Base-by-base conservation (phyloP, 2,329 filamentous ascomycete species). In the Orbilia ellipsospora region DNA sequence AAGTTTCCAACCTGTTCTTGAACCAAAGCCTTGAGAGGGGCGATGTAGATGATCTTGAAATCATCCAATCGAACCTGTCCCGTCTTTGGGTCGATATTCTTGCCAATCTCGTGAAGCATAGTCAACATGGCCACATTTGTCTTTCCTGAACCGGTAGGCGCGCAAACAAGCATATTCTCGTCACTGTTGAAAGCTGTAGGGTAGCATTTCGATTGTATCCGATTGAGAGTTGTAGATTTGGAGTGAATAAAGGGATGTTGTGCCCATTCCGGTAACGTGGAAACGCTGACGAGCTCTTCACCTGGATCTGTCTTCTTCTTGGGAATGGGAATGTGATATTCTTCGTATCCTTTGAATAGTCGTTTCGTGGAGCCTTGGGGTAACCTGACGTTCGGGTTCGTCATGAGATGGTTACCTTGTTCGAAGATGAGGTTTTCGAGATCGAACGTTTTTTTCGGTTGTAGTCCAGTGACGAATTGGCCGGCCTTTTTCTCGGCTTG, bases 1-100 rank as follows among this genome's bases (percentile, higher is more conserved):
- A 99, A 96, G 82, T 98, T 99, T 65, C 95, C 95, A 63, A 99
- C 95, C 83, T 99, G 95, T 82, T 99, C 95, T 82, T 97, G 94
- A 2, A 99, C 95, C 78, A 99, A 84, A 55, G 95, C 95, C 82
- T 99, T 99, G 72, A 99, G 83, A 0, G 95, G 95, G 31, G 95
- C 95, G 80, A 99, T 97, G 82, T 96, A 99, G 50, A 99, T 91
- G 79, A 99, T 97, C 84, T 99, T 99, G 86, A 99, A 99, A 51
- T 94, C 90, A 80, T 99, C 95, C 7, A 99, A 85, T 82, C 96
- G 93, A 78, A 99, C 95, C 75, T 96, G 91, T n/a, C 95, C 95
- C 0, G 93, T 97, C 77, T 90, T 86, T 0, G 92, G 88, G 80
- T 99, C 90, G 70, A 94, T 89, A 81, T 99, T 90, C 85, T 98